phyloP scores from a whole-genome alignment of 2,329 filamentous ascomycete genomes.

The Phymatotrichopsis omnivora region DNA sequence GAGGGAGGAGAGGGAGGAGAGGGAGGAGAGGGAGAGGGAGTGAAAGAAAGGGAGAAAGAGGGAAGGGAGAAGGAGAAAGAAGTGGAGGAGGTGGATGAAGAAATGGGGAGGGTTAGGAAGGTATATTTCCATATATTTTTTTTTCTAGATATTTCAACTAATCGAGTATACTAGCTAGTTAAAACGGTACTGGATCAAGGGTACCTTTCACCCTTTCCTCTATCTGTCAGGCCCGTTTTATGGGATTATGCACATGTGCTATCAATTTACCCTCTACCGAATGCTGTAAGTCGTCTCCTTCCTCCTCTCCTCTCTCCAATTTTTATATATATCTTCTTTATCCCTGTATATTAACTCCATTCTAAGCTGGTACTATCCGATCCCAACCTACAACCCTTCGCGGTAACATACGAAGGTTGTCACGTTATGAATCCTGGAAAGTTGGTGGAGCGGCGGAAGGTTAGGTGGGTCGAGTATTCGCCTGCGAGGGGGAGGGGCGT shows the following conservation, averaged over 20 bases:
- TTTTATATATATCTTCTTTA: conserved; percentile 4
- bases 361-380: conserved; percentile 63
- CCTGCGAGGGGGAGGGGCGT: conserved; percentile 44
- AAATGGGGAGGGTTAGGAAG: conserved; percentile 34
- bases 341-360: too few species aligned
- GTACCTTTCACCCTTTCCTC: conserved; percentile 74
- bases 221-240: conserved; percentile 67
- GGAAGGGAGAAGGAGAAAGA: conserved; percentile 12
- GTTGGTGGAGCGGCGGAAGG: conserved; percentile 59
- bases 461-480: conserved; percentile 83
- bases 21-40: conserved; percentile 45
- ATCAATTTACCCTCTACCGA: conserved; percentile 80
- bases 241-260: conserved; percentile 72
- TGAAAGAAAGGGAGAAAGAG: conserved; percentile 11
- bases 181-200: conserved; percentile 89
- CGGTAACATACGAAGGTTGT: conserved; percentile 86
- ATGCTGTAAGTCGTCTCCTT: conserved; percentile 40
- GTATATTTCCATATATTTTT: conserved; percentile 7
- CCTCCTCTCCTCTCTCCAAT: not conserved
- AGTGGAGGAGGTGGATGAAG: conserved; percentile 37
- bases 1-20: conserved; percentile 49
- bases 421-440: conserved; percentile 88
- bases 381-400: conserved; percentile 68
- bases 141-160: conserved; percentile 30
- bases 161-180: conserved; percentile 64